These are phyloP conservation scores for Teratosphaeria zuluensis DNA, from an alignment of 2,329 filamentous ascomycete genomes.

Conservation along the genomic window DNA sequence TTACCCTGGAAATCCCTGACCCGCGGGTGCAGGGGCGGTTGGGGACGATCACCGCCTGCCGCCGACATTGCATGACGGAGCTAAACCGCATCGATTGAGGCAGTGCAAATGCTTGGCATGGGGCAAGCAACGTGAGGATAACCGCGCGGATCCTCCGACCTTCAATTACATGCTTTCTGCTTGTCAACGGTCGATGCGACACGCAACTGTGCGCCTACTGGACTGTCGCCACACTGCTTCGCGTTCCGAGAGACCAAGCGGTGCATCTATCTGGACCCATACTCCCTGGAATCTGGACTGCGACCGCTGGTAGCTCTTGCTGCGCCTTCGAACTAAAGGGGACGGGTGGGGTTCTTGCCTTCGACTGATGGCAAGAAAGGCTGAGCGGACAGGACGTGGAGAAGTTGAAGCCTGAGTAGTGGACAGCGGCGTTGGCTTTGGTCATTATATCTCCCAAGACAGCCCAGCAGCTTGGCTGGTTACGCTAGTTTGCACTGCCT, in stretches of 20 bases:
- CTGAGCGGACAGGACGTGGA: not conserved
- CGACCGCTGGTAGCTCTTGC: not conserved
- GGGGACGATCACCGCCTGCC: not conserved
- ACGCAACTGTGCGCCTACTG: too few relatives aligned
- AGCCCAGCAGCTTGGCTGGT: not conserved
- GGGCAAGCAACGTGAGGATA: not conserved
- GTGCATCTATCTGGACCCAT: too few relatives aligned
- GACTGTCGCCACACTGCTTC: too few relatives aligned
- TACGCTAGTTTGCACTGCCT: not conserved
- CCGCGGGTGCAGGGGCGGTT: not conserved
- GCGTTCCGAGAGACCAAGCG: too few relatives aligned
- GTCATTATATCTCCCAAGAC: not conserved
- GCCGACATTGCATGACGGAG: not conserved
- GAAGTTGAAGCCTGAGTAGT: not conserved
- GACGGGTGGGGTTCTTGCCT: not conserved
- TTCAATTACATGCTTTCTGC: not conserved
- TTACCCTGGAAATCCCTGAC: not conserved
- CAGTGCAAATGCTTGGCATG: not conserved
- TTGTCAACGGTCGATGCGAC: not conserved
- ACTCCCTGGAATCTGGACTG: too few relatives aligned
- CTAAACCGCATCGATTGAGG: not conserved
- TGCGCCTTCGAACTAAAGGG: not conserved
- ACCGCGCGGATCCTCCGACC: not conserved
- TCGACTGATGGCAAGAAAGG: not conserved
- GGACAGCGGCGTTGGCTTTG: not conserved